phyloP scores from a whole-genome alignment of 768 basidiomycete species.

The Amanita rubescens region DNA sequence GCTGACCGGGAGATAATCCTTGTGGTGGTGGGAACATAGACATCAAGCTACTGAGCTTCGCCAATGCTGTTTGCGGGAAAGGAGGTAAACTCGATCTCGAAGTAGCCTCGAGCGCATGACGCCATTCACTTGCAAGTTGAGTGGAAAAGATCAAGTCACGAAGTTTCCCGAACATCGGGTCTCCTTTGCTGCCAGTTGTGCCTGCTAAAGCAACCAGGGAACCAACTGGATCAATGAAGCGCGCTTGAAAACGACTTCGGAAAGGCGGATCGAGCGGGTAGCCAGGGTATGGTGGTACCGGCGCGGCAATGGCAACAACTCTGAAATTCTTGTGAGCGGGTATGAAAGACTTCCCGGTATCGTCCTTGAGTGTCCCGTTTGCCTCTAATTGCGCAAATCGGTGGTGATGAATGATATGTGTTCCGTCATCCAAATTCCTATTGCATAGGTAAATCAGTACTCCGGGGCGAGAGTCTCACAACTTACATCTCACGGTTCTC shows the following conservation, averaged over 20 bases:
- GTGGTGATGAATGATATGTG: conserved; percentile 60
- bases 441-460: too few species aligned
- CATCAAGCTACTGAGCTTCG: conserved; percentile 40
- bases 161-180: conserved; percentile 34
- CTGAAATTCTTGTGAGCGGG: conserved; percentile 63
- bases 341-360: conserved; percentile 41
- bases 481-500: conserved; percentile 65
- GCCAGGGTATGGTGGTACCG: conserved; percentile 61
- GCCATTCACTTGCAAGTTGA: conserved; percentile 55
- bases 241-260: conserved; percentile 61
- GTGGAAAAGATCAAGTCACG: conserved; percentile 53
- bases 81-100: conserved; percentile 48
- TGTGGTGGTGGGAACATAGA: conserved; percentile 42
- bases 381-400: conserved; percentile 45
- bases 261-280: conserved; percentile 63
- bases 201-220: conserved; percentile 38
- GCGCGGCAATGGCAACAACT: conserved; percentile 62
- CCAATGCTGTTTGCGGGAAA: conserved; percentile 58
- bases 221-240: conserved; percentile 56
- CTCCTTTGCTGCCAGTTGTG: conserved; percentile 6
- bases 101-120: conserved; percentile 43
- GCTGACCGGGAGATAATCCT: conserved; percentile 35
- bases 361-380: conserved; percentile 19
- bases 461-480: too few species aligned
- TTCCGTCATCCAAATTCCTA: conserved; percentile 65